Evolutionary conservation across 176 grass and related monocot species (phyloP).

Genomic region (Chrysopogon serrulatus): DNA sequence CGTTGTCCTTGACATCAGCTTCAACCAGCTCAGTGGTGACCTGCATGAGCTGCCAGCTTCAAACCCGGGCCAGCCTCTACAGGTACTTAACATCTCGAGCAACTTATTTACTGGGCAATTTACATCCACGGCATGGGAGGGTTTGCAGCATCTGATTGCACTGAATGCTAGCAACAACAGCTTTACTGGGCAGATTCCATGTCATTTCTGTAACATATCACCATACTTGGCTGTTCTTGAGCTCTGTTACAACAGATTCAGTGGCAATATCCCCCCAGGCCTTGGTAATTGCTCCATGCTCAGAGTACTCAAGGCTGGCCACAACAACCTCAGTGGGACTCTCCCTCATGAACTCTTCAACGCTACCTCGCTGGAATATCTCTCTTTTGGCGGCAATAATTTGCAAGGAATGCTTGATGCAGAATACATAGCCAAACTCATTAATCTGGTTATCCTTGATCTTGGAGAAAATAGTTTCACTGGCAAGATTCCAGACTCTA

Average conservation of each 20-base stretch:
- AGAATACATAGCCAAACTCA: not conserved
- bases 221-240: slow-evolving; percentile 2
- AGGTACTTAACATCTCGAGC: slow-evolving; percentile 57
- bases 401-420: not conserved
- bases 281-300: slow-evolving; percentile 10
- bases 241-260: slow-evolving; percentile 16
- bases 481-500: not conserved
- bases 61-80: not conserved
- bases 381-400: not conserved
- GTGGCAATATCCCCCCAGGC: not conserved
- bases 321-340: not conserved
- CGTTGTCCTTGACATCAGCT: slow-evolving; percentile 29
- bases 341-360: slow-evolving; percentile 27
- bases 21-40: slow-evolving; percentile 22
- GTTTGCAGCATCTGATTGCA: not conserved
- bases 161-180: slow-evolving; percentile 47
- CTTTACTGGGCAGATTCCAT: slow-evolving; percentile 28
- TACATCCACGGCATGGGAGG: slow-evolving; percentile 8
- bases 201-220: slow-evolving; percentile 1
- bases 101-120: slow-evolving; percentile 27
- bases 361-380: not conserved
- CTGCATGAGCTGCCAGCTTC: not conserved
- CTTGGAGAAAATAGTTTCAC: not conserved
- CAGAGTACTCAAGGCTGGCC: not conserved
- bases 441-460: slow-evolving; percentile 2